Evolutionary conservation across 2,329 filamentous ascomycete species (phyloP), one percentile per base, ranked within the genome.

Genomic region (Monosporascus sp.): DNA sequence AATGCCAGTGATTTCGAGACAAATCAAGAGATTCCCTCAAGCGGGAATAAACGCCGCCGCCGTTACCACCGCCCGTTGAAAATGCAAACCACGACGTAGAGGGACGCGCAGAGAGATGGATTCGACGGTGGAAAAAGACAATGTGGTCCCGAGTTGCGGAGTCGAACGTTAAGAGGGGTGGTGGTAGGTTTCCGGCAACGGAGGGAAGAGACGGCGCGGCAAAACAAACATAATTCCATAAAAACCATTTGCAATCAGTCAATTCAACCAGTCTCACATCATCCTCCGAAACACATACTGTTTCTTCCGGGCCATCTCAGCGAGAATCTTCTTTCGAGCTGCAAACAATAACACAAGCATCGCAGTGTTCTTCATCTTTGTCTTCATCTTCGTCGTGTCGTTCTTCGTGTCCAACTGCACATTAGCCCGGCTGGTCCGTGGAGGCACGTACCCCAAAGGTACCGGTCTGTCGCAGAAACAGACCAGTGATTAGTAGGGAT

Each of bases 341-440:
- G 22, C n/a, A 46, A 26, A 46, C 43, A 7, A 31, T 15, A 26
- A 46, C 22, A 46, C 43, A 46, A 31, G 43, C 22, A 46, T 7
- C 24, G 43, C 20, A 46, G 43, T 46, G 17, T 41, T 59, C 52
- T 59, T 55, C 55, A 56, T 54, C 51, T 58, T 41, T 22, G 31
- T 52, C 50, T 55, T 63, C 63, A 54, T 63, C 61, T 63, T 67
- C 64, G 48, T 67, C 53, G 63, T 59, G 59, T 67, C 65, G 62
- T 67, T 61, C 63, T 61, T 66, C 63, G 53, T 65, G 52, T 64
- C 62, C 59, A 65, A 59, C 59, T 50, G 59, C 58, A 58, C 51
- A 56, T 55, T 62, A 58, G 58, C 57, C 51, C 55, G 52, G 51
- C 59, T 56, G 57, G 55, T 55, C 41, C 45, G 48, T 57, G 53